Base-by-base conservation (phyloP, 73 alveolate species). In the Tetrahymena thermophila region DNA sequence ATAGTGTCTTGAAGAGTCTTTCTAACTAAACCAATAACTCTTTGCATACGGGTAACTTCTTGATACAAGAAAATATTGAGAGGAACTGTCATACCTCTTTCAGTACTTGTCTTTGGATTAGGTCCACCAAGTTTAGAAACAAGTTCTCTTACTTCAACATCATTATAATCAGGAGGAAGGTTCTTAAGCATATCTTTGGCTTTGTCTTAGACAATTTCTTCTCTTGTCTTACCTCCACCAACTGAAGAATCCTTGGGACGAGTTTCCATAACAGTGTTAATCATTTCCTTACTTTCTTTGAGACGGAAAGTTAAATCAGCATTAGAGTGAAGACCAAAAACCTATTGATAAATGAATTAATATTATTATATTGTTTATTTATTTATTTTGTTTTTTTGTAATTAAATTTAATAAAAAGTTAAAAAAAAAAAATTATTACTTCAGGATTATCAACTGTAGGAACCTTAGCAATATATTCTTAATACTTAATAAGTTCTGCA, bases 211-310 rank as follows among this genome's bases (percentile, higher is more conserved):
- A 96, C 97, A 56, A 95, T 93, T 58, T 96, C 98, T 97, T 98
- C 99, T 97, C 99, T 97, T 15, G 99, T 96, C 96, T 97, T 97
- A 37, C 99, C 99, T 34, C 99, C 99, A 40, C 99, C 99, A 93
- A 99, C 99, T 35, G 99, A 99, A 35, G 99, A 98, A 96, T 99
- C 99, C 98, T 99, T 99, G 42, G 99, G 99, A 96, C 99, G 99
- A 35, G 99, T 99, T 96, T 99, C 99, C 97, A 99, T 98, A 94
- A 99, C 97, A 71, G 99, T 99, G 95, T 98, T 98, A 96, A 99
- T 97, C 99, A 99, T 98, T 97, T 99, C 99, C 93, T 98, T 95
- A 25, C 99, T 99, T 98, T 99, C 99, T 97, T 99, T 98, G 96
- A 98, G 95, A 96, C 99, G 97, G 99, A 98, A 99, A 34, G 99